These are phyloP conservation scores for Talinum fruticosum DNA, from an alignment of 148 eudicot species.

Conservation along the genomic window DNA sequence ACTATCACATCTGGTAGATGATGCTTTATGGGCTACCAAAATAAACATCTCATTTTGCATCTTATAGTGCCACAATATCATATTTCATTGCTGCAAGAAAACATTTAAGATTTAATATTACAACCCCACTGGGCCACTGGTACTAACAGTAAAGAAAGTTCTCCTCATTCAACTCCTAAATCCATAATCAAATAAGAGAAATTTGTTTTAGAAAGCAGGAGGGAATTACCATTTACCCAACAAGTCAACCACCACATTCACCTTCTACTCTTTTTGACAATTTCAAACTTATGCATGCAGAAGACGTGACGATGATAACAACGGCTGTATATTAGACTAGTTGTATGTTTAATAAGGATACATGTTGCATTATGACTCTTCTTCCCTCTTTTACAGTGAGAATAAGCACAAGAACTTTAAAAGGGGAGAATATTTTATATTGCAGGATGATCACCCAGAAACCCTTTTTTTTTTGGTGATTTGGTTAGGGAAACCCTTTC, in stretches of 20 bases:
- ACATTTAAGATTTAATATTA: neutral
- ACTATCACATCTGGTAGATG: neutral
- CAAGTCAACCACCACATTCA: slow-evolving; percentile 1
- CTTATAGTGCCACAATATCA: neutral
- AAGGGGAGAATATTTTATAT: neutral
- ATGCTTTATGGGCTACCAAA: neutral
- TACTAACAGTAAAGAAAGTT: neutral
- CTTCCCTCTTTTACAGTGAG: neutral
- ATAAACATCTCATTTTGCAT: neutral
- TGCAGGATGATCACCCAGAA: neutral
- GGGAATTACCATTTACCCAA: neutral
- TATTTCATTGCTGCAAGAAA: neutral
- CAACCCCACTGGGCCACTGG: too few species aligned
- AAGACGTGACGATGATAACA: neutral
- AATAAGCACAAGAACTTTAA: neutral
- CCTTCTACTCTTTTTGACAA: neutral
- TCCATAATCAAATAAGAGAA: neutral
- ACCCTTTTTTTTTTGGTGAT: neutral
- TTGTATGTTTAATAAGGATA: neutral
- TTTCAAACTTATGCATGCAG: neutral
- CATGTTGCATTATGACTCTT: neutral
- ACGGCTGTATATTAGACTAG: neutral
- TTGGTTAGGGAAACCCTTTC: neutral
- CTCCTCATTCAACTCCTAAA: neutral
- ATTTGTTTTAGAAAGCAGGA: neutral